Evolutionary conservation across 306 rosid genomes (phyloP).

Genomic region (Prunus kanzakura): DNA sequence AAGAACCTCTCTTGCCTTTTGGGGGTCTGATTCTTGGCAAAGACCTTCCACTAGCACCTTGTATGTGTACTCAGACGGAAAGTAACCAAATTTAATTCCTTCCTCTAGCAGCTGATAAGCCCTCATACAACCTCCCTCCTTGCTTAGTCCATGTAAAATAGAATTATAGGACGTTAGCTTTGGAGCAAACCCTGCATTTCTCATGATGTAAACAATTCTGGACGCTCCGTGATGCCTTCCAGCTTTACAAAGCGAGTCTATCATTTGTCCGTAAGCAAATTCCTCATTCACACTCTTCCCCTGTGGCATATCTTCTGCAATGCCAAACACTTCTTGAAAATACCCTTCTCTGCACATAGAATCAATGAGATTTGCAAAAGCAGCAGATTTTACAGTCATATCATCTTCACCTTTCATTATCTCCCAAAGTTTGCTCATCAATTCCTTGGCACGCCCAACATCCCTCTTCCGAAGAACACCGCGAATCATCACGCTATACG

Average conservation of each 20-base stretch:
- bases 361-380: slow-evolving; percentile 62
- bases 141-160: slow-evolving; percentile 79
- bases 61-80: slow-evolving; percentile 60
- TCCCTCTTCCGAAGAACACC: slow-evolving; percentile 56
- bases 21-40: slow-evolving; percentile 45
- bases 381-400: slow-evolving; percentile 43
- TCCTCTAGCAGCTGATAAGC: slow-evolving; percentile 76
- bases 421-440: slow-evolving; percentile 63
- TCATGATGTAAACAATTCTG: slow-evolving; percentile 74
- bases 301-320: slow-evolving; percentile 65
- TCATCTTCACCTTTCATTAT: slow-evolving; percentile 51
- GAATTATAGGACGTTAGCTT: slow-evolving; percentile 49
- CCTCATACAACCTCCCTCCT: slow-evolving; percentile 73
- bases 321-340: slow-evolving; percentile 55
- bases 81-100: slow-evolving; percentile 59
- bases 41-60: slow-evolving; percentile 64
- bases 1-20: slow-evolving; percentile 66
- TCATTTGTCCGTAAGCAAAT: slow-evolving; percentile 60
- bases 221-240: slow-evolving; percentile 68
- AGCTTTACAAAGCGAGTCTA: slow-evolving; percentile 80
- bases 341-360: slow-evolving; percentile 64
- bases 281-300: slow-evolving; percentile 50
- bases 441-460: slow-evolving; percentile 42
- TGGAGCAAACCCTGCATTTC: slow-evolving; percentile 58
- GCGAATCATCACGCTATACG: slow-evolving; percentile 51